Evolutionary conservation across 108 stramenopile genomes (phyloP).

Genomic region (Nitzschia inconspicua): DNA sequence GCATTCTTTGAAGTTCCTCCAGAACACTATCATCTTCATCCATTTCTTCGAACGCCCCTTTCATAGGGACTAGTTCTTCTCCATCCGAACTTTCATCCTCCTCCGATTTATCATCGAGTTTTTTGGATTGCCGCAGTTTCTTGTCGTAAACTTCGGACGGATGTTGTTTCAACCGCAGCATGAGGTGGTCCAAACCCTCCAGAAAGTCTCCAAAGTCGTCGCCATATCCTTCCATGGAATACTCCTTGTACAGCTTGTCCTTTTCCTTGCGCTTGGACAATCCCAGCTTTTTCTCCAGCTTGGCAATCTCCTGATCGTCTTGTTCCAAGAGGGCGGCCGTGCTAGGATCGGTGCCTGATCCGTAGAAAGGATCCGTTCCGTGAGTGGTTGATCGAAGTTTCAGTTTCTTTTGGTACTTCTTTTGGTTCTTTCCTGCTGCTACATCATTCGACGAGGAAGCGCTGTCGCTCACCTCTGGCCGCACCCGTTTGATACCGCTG

Average conservation of each 20-base stretch:
- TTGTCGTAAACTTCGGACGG: neutral
- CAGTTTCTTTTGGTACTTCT: conserved; percentile 35
- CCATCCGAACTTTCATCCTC: conserved; percentile 23
- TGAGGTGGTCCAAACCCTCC: conserved; percentile 66
- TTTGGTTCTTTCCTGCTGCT: neutral
- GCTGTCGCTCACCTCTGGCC: neutral
- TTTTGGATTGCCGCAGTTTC: neutral
- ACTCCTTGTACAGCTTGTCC: conserved; percentile 60
- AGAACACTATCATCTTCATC: conserved; percentile 38
- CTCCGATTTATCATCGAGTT: neutral
- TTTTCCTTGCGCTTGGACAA: conserved; percentile 36
- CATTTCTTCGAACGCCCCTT: conserved; percentile 16
- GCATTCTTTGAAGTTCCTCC: conserved; percentile 18
- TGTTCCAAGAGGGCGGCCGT: conserved; percentile 52
- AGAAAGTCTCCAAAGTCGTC: conserved; percentile 84
- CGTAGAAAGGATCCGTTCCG: conserved; percentile 1
- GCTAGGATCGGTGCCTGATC: conserved; percentile 46
- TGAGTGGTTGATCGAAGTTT: conserved; percentile 3
- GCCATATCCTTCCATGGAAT: conserved; percentile 76
- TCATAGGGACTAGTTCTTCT: conserved; percentile 42
- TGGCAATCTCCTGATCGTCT: conserved; percentile 73
- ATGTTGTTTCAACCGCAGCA: conserved; percentile 35
- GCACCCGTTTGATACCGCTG: neutral
- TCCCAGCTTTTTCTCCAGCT: conserved; percentile 61
- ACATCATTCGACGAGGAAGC: neutral